A percentile compares a stretch with the other conserved stretches of the same genome.
Conservation (phyloP, 2,329 filamentous ascomycete genomes). For the Colletotrichum magnum region DNA sequence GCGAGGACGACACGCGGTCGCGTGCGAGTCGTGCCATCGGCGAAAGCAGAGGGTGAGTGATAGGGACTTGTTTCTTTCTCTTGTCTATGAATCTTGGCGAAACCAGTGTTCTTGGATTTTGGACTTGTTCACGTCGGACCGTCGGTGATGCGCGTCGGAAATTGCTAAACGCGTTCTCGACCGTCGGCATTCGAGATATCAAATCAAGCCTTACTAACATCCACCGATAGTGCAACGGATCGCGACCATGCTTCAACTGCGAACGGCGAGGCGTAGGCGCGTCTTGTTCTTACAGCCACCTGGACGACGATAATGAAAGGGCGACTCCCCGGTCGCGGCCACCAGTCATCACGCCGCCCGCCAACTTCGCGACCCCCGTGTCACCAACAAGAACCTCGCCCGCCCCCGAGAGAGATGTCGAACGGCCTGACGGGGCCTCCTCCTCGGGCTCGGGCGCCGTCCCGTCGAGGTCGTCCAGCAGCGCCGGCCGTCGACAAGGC, state of each 20-base stretch:
- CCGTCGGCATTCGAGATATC: neutral
- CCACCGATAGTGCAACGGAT: slow-evolving; percentile 31
- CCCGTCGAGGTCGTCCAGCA: slow-evolving; percentile 17
- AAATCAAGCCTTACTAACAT: neutral
- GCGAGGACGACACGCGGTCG: slow-evolving; percentile 35
- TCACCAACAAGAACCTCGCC: neutral
- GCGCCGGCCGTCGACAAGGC: slow-evolving; percentile 22
- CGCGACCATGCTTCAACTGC: slow-evolving; percentile 37
- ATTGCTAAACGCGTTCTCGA: neutral
- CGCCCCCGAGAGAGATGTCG: neutral
- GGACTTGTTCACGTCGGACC: neutral
- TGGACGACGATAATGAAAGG: slow-evolving; percentile 5
- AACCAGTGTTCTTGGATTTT: neutral
- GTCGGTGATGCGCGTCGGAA: neutral
- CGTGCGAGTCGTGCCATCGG: slow-evolving; percentile 40
- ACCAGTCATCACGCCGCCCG: neutral
- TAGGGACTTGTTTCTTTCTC: neutral
- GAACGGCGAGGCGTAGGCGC: slow-evolving; percentile 28
- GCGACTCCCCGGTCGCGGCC: neutral
- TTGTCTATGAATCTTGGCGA: neutral
- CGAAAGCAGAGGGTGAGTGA: slow-evolving; percentile 37
- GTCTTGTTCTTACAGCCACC: slow-evolving; percentile 25
- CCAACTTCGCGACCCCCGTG: slow-evolving; percentile 17
- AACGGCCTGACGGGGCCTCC: slow-evolving; percentile 5
- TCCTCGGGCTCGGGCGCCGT: slow-evolving; percentile 5